Evolutionary conservation across 2,329 filamentous ascomycete genomes (phyloP).

Genomic region (Colletotrichum chlorophyti): DNA sequence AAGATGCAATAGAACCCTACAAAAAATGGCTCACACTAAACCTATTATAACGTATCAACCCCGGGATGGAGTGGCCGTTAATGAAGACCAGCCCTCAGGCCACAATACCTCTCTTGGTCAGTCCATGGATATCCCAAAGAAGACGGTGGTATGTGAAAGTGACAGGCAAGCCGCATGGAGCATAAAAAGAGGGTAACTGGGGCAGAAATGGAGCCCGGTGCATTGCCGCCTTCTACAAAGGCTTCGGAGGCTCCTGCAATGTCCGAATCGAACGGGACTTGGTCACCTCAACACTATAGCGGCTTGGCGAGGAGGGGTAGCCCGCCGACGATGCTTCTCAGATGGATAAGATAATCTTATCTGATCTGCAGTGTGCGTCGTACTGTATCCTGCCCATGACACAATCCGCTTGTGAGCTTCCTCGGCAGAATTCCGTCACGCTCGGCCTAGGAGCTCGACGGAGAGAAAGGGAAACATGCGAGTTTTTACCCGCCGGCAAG

Average conservation of each 20-base stretch:
- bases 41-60: slow-evolving; percentile 23
- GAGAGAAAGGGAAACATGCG: neutral
- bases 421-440: slow-evolving; percentile 13
- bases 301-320: slow-evolving; percentile 23
- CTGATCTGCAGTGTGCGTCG: slow-evolving; percentile 29
- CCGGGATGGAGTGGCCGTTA: neutral
- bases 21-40: slow-evolving; percentile 16
- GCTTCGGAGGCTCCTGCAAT: neutral
- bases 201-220: neutral
- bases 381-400: slow-evolving; percentile 11
- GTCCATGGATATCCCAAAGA: neutral
- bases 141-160: neutral
- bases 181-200: neutral
- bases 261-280: neutral
- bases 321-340: slow-evolving; percentile 9
- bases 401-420: neutral
- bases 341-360: slow-evolving; percentile 42
- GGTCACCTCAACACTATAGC: neutral
- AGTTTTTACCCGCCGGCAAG: neutral
- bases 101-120: neutral
- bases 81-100: neutral
- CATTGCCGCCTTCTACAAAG: neutral
- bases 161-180: neutral
- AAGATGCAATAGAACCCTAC: neutral
- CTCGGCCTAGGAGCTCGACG: neutral